These are phyloP conservation scores for Cantharellus cinnabarinus DNA, from an alignment of 768 basidiomycete species.

Conservation along the genomic window DNA sequence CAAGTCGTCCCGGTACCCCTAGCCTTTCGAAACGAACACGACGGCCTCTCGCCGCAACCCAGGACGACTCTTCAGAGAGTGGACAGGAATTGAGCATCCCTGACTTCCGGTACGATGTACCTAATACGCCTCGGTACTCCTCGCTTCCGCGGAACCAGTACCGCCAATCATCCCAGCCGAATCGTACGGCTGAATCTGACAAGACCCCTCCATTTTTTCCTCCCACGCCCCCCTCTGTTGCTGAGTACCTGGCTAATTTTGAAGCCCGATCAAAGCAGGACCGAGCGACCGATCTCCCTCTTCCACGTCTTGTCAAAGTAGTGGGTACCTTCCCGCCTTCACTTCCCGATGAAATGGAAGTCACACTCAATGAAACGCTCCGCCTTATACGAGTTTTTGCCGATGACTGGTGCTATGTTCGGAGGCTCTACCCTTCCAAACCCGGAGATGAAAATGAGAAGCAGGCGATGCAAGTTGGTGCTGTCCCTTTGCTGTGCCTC, in stretches of 20 bases:
- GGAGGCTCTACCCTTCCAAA: background rate
- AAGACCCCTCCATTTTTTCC: background rate
- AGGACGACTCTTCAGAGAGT: background rate
- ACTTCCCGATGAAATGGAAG: conserved; percentile 4
- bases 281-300: background rate
- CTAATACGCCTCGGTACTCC: background rate
- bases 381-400: conserved; percentile 2
- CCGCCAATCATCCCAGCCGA: background rate
- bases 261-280: background rate
- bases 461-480: conserved; percentile 1
- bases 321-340: conserved; percentile 6
- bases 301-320: conserved; percentile 2
- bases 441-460: background rate
- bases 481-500: conserved; percentile 6
- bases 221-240: background rate
- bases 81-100: background rate
- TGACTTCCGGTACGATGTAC: background rate
- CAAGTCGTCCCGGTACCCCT: too few species aligned
- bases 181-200: background rate
- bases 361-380: conserved; percentile 4
- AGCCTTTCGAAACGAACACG: too few species aligned
- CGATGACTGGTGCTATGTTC: conserved; percentile 6
- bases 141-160: background rate
- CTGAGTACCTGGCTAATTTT: background rate
- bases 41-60: background rate